Evolutionary conservation across 768 basidiomycete genomes (phyloP).

Genomic region (Termitomyces sp.): DNA sequence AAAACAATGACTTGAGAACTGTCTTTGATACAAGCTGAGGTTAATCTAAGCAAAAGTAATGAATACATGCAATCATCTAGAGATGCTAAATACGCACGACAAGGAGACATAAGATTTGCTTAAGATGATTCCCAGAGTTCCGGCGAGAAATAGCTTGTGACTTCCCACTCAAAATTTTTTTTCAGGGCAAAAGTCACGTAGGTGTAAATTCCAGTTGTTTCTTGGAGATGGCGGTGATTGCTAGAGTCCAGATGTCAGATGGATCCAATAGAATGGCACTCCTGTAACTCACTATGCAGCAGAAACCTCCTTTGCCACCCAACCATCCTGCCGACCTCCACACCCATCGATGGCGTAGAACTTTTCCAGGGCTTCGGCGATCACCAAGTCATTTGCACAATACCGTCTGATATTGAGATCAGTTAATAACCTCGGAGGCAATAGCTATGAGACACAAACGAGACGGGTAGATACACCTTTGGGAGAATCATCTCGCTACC

Average conservation of each 20-base stretch:
- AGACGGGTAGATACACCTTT: conserved; percentile 31
- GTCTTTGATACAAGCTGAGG: background rate
- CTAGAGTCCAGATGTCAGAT: conserved; percentile 13
- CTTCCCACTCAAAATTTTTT: conserved; percentile 27
- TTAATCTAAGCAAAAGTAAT: background rate
- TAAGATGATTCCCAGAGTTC: conserved; percentile 23
- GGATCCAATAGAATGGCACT: background rate
- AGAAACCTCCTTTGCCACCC: conserved; percentile 27
- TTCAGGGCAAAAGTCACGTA: conserved; percentile 31
- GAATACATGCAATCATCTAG: background rate
- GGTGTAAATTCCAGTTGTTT: conserved; percentile 28
- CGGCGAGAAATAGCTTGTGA: conserved; percentile 33
- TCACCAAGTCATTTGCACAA: conserved; percentile 24
- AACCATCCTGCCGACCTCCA: conserved; percentile 18
- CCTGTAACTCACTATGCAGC: conserved; percentile 24
- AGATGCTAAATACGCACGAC: background rate
- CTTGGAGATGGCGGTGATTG: conserved; percentile 24
- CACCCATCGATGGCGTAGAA: conserved; percentile 21
- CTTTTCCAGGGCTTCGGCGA: conserved; percentile 27
- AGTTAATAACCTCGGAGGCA: background rate
- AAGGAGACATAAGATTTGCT: background rate
- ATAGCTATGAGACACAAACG: conserved; percentile 20
- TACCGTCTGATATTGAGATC: conserved; percentile 22
- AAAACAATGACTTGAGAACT: too few species aligned
- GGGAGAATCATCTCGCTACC: conserved; percentile 26